phyloP scores from a whole-genome alignment of 2,329 filamentous ascomycete genomes.

The Sporothrix mexicana region DNA sequence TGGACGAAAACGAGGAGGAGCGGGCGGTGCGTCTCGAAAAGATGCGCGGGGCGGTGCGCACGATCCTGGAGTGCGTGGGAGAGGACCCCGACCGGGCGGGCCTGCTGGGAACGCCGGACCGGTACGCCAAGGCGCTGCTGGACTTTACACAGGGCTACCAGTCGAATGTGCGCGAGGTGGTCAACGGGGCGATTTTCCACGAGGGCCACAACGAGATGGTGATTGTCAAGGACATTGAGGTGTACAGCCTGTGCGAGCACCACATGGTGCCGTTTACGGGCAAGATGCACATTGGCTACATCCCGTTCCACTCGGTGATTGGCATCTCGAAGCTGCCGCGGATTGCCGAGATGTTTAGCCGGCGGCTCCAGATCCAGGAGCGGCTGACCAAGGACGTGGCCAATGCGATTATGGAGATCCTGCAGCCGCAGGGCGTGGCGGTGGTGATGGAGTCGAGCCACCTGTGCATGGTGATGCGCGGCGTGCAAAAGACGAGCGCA shows the following conservation, averaged over 20 bases:
- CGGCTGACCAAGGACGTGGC: conserved; percentile 95
- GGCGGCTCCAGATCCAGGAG: conserved; percentile 93
- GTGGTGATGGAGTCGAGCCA: conserved; percentile 98
- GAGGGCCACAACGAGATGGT: conserved; percentile 97
- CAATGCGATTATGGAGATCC: conserved; percentile 87
- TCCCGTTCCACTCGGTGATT: conserved; percentile 87
- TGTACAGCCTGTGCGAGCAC: conserved; percentile 94
- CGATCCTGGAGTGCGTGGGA: conserved; percentile 71
- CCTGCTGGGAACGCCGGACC: conserved; percentile 71
- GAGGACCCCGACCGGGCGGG: conserved; percentile 71
- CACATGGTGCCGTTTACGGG: conserved; percentile 96
- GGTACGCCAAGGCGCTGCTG: conserved; percentile 94
- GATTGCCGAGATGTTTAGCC: conserved; percentile 95
- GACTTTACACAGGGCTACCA: conserved; percentile 98
- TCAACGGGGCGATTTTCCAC: conserved; percentile 93
- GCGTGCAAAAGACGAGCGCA: conserved; percentile 89
- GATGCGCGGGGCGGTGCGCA: conserved; percentile 67
- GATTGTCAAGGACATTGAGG: conserved; percentile 96
- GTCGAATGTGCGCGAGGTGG: conserved; percentile 87
- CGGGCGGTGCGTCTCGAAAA: conserved; percentile 60
- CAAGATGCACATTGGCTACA: conserved; percentile 99
- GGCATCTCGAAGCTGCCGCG: conserved; percentile 94
- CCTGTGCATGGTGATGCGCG: conserved; percentile 98
- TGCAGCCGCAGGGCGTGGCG: conserved; percentile 91
- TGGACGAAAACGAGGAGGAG: conserved; percentile 61